Conservation (phyloP, 2,329 filamentous ascomycete species). For the Stachybotrys echinatus region DNA sequence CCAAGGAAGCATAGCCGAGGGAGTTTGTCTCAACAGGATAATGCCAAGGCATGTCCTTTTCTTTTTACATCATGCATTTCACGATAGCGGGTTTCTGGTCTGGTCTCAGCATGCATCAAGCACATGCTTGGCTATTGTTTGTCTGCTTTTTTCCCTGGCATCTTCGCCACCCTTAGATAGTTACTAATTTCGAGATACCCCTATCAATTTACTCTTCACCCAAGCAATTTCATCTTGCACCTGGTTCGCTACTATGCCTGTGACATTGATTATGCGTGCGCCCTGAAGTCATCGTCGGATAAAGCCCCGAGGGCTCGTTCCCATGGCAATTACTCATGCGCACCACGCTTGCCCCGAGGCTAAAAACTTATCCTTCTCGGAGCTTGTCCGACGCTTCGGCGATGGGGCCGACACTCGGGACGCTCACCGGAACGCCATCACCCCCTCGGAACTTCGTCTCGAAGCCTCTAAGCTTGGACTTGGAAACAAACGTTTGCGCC, state of each 20-base stretch:
- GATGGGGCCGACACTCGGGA: not conserved
- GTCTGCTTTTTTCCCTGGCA: not conserved
- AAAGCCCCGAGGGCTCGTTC: too few species aligned
- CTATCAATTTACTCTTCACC: not conserved
- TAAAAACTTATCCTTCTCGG: not conserved
- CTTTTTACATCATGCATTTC: not conserved
- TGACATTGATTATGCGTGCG: too few species aligned
- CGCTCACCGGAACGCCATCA: not conserved
- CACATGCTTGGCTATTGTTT: not conserved
- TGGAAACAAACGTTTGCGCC: too few species aligned
- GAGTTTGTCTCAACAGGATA: not conserved
- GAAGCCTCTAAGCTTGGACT: too few species aligned
- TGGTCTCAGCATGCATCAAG: not conserved
- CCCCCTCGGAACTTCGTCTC: too few species aligned
- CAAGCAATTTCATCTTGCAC: not conserved
- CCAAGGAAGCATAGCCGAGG: not conserved
- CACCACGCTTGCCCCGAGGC: not conserved
- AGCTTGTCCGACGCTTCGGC: not conserved
- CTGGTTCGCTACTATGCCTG: not conserved
- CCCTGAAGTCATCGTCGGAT: too few species aligned
- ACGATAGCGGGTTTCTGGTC: not conserved
- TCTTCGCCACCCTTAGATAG: not conserved
- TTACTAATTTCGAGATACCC: not conserved
- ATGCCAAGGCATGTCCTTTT: not conserved
- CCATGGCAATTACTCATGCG: too few species aligned